A percentile compares a stretch with the other conserved stretches of the same genome.
Evolutionary conservation across 192 early-diverging fungal genomes (phyloP).

Genomic region (Backusella westeae): DNA sequence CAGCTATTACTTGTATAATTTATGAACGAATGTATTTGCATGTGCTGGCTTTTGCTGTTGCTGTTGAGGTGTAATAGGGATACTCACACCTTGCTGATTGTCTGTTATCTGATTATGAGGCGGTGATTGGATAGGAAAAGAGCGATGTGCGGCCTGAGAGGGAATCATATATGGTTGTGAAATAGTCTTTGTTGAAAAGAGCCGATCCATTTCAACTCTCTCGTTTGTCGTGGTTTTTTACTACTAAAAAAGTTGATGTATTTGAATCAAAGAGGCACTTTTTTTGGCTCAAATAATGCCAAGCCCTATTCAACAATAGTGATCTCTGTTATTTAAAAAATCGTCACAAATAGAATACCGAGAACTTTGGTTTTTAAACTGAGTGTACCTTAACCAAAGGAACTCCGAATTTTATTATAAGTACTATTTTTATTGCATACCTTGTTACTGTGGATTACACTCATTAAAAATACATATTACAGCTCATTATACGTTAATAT

Average conservation of each 20-base stretch:
- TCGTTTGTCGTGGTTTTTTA: neutral
- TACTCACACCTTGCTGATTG: neutral
- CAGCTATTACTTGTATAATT: conserved; percentile 34
- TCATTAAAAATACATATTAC: too few species aligned
- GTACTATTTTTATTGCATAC: neutral
- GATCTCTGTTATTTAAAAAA: conserved; percentile 4
- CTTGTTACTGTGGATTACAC: neutral
- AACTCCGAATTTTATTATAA: neutral
- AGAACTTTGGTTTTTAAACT: conserved; percentile 12
- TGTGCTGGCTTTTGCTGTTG: conserved; percentile 6
- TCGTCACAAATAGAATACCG: conserved; percentile 13
- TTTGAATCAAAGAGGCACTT: neutral
- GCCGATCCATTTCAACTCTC: conserved; percentile 4
- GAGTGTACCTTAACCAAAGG: neutral
- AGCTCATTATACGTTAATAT: too few species aligned
- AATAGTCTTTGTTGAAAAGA: neutral
- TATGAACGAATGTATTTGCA: conserved; percentile 36
- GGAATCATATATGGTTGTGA: conserved; percentile 4
- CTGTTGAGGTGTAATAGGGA: conserved; percentile 7
- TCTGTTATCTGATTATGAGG: conserved; percentile 8
- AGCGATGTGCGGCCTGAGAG: conserved; percentile 3
- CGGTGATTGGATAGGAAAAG: conserved; percentile 14
- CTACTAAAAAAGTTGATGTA: neutral
- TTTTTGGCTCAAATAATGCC: neutral
- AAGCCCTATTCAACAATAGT: neutral